These are phyloP conservation scores for Thermomucor indicae-seudaticae DNA, from an alignment of 371 early-diverging fungal species.

Conservation along the genomic window DNA sequence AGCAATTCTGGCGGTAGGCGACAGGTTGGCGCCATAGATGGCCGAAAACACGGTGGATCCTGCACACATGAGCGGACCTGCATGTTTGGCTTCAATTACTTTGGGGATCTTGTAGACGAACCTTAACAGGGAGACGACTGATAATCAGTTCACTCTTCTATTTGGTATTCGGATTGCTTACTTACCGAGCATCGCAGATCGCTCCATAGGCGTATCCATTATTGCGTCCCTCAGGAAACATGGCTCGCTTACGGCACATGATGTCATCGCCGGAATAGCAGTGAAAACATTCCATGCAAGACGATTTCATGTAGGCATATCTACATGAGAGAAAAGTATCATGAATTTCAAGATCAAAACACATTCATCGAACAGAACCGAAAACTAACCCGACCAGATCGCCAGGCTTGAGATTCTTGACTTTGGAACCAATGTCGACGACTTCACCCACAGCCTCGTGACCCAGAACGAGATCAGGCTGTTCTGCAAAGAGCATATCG, in stretches of 20 bases:
- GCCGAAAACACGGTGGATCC: constrained; percentile 62
- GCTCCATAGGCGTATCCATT: constrained; percentile 45
- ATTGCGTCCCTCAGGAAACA: constrained; percentile 45
- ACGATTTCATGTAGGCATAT: constrained; percentile 31
- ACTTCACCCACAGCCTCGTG: constrained; percentile 51
- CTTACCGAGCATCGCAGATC: constrained; percentile 42
- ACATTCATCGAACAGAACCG: too few species aligned
- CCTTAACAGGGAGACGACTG: constrained; percentile 9
- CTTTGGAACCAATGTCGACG: constrained; percentile 32
- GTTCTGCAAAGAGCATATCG: constrained; percentile 29
- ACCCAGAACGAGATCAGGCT: constrained; percentile 29
- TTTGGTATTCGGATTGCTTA: not conserved
- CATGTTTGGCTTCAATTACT: constrained; percentile 42
- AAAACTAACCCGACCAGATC: constrained; percentile 43
- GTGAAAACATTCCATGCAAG: constrained; percentile 38
- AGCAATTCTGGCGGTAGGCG: constrained; percentile 52
- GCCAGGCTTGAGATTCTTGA: constrained; percentile 41
- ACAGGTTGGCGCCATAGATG: constrained; percentile 35
- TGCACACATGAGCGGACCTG: constrained; percentile 63
- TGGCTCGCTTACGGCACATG: constrained; percentile 32
- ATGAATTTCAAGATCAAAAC: too few species aligned
- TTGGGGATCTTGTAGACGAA: constrained; percentile 55
- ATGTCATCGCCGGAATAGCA: constrained; percentile 45
- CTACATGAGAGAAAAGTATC: not conserved
- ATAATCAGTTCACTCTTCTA: not conserved